Evolutionary conservation across 768 basidiomycete species (phyloP).

Genomic region (Omphalotus guepiniiformis): DNA sequence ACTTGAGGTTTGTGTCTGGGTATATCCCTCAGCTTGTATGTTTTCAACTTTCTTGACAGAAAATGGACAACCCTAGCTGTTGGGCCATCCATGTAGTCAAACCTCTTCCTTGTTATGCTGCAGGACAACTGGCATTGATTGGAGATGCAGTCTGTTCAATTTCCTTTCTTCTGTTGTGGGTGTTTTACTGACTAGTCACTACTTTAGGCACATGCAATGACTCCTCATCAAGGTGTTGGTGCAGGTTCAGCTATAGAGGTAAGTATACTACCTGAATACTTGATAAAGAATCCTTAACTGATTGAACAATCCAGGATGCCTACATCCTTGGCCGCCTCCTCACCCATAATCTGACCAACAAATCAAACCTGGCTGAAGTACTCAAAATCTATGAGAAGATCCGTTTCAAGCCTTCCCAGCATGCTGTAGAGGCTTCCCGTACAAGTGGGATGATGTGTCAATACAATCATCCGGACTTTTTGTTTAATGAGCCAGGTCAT

Average conservation of each 20-base stretch:
- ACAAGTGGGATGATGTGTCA: constrained; percentile 17
- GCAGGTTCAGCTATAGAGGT: constrained; percentile 23
- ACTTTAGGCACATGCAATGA: constrained; percentile 23
- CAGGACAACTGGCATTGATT: constrained; percentile 27
- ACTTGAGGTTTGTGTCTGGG: constrained; percentile 10
- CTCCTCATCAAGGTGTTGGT: constrained; percentile 22
- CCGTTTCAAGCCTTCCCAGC: constrained; percentile 14
- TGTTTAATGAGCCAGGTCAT: background rate
- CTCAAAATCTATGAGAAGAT: constrained; percentile 19
- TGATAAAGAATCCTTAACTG: background rate
- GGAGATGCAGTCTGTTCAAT: constrained; percentile 27
- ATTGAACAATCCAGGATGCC: constrained; percentile 13
- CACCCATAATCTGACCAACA: constrained; percentile 11
- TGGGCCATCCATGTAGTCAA: constrained; percentile 38
- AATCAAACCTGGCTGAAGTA: constrained; percentile 9
- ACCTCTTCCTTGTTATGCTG: constrained; percentile 27
- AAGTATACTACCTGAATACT: background rate
- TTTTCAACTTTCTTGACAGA: constrained; percentile 14
- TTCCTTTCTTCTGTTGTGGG: background rate
- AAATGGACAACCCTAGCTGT: constrained; percentile 22
- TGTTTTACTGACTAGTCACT: background rate
- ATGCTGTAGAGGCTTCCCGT: constrained; percentile 13
- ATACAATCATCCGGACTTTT: constrained; percentile 15
- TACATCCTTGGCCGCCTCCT: constrained; percentile 20
- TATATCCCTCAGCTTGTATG: background rate